Base-by-base conservation (phyloP, 305 asterid species). In the Andrographis paniculata region DNA sequence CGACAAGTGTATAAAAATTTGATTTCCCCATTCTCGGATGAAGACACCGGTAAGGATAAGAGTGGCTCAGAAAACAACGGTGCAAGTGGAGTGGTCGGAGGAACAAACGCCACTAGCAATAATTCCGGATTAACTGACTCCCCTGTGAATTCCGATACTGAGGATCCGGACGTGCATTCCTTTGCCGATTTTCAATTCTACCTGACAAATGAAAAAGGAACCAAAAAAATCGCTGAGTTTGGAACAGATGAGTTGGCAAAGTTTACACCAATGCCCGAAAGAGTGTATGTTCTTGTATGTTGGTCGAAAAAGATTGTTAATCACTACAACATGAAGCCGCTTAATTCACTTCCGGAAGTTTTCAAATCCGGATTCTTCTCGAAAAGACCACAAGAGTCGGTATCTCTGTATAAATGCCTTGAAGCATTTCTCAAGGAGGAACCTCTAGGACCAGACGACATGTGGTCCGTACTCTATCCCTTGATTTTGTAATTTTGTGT, bases 361-460 rank as follows among this genome's bases (percentile, higher is more conserved):
- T 84, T 67, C 47, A 84, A 81, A 68, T 65, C 88, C 35, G 74
- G 86, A 1, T 72, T 72, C 67, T 72, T 71, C 42, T 42, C 74
- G 17, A 80, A 62, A 68, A 75, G 77, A 56, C 82, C 94, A n/a
- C 85, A 80, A 66, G 95, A 92, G 54, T 65, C 89, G 42, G 82
- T 81, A 51, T 81, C 96, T 50, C 69, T 91, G 38, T 91, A 78
- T 75, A 80, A 79, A 72, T 91, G 99, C 64, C 87, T 91, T 33
- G 95, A 87, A 70, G 94, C 96, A 12, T 92, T 92, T 42, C 83
- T 92, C 30, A 83, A 79, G 89, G 99, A 87, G 74, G 99, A 87
- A 74, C 99, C 99, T 48, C 76, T 84, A 42, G 99, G 99, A 60
- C 99, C 93, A 52, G 96, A 91, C 59, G 99, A 91, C 66, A 91